Evolutionary conservation across 768 basidiomycete genomes (phyloP).

Genomic region (Lentinus brumalis): DNA sequence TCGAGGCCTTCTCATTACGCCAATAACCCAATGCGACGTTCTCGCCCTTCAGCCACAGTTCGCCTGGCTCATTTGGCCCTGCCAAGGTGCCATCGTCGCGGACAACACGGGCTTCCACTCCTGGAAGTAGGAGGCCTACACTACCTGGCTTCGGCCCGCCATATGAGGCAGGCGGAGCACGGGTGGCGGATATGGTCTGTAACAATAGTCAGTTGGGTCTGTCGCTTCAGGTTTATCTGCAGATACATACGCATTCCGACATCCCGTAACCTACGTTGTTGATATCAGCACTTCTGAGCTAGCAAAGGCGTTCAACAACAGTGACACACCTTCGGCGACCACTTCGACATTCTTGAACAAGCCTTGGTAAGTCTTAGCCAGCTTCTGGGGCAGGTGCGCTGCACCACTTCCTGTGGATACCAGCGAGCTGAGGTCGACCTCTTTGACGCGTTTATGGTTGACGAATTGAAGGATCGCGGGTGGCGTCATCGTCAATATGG

Average conservation of each 20-base stretch:
- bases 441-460: constrained; percentile 47
- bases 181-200: constrained; percentile 58
- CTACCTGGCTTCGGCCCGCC: constrained; percentile 36
- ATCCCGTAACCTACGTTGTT: constrained; percentile 56
- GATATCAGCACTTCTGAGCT: background rate
- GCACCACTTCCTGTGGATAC: constrained; percentile 52
- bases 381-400: constrained; percentile 64
- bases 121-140: constrained; percentile 62
- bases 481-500: constrained; percentile 54
- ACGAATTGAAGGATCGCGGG: constrained; percentile 68
- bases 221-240: background rate
- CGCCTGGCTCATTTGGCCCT: constrained; percentile 59
- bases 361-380: constrained; percentile 42
- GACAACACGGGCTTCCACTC: constrained; percentile 63
- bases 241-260: constrained; percentile 28
- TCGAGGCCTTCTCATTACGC: constrained; percentile 67
- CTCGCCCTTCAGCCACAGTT: constrained; percentile 58
- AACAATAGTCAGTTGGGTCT: background rate
- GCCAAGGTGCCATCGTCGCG: constrained; percentile 61
- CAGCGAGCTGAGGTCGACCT: constrained; percentile 57
- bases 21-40: constrained; percentile 71
- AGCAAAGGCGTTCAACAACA: too few species aligned
- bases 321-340: constrained; percentile 45
- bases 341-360: constrained; percentile 38
- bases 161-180: constrained; percentile 49